Evolutionary conservation across 192 early-diverging fungal genomes (phyloP).

Genomic region (Spizellomyces sp.): DNA sequence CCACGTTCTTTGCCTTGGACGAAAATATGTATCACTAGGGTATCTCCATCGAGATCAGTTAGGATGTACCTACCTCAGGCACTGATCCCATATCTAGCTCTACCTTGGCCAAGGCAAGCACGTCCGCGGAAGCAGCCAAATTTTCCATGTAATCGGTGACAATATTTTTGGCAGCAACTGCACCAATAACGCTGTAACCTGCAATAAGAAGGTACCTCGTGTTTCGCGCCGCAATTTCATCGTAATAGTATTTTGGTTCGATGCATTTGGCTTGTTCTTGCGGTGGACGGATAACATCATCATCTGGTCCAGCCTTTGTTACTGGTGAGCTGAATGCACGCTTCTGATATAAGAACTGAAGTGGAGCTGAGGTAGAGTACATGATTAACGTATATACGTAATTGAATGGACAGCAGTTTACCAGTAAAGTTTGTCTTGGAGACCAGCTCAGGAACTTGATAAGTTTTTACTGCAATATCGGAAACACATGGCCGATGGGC

Average conservation of each 20-base stretch:
- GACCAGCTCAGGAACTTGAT: too few species aligned
- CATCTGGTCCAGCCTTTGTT: neutral
- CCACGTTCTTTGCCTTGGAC: constrained; percentile 82
- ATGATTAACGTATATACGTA: too few species aligned
- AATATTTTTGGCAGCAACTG: constrained; percentile 82
- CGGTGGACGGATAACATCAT: neutral
- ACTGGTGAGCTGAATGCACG: neutral
- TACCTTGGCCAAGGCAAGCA: constrained; percentile 94
- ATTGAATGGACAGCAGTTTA: too few species aligned
- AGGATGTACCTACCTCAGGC: constrained; percentile 57
- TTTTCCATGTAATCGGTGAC: constrained; percentile 78
- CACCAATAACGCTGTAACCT: constrained; percentile 74
- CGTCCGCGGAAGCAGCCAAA: constrained; percentile 92
- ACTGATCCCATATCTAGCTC: constrained; percentile 87
- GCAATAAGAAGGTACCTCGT: constrained; percentile 92
- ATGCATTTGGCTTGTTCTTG: neutral
- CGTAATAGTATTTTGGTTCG: constrained; percentile 26
- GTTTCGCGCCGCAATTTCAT: constrained; percentile 33
- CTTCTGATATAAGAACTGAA: too few species aligned
- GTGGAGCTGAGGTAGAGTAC: too few species aligned
- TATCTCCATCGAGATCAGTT: neutral
- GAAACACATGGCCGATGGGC: too few species aligned
- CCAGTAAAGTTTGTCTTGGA: too few species aligned
- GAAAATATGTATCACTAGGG: neutral
- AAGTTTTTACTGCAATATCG: too few species aligned